Percentiles rank a stretch among this genome's conserved stretches.
These are phyloP conservation scores for Pirum gemmata DNA, from an alignment of 78 protist genomes.

Conservation along the genomic window DNA sequence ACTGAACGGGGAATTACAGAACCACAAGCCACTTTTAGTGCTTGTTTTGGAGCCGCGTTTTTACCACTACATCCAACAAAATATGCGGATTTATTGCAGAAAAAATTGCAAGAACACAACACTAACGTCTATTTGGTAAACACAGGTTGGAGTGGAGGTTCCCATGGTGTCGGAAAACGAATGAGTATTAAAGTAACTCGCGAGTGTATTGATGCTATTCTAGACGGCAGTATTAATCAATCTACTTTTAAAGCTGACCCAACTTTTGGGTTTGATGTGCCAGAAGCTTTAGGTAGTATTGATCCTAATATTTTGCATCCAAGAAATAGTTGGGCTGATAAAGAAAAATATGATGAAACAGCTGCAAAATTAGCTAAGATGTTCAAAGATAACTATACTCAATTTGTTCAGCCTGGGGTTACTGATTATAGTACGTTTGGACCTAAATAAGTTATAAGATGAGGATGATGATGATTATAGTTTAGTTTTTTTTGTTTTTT, in stretches of 20 bases:
- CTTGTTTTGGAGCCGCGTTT: conserved; percentile 92
- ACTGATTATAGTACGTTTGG: background rate
- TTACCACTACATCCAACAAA: conserved; percentile 83
- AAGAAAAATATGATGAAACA: conserved; percentile 54
- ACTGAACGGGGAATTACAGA: conserved; percentile 88
- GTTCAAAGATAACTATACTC: conserved; percentile 67
- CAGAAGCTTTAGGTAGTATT: conserved; percentile 63
- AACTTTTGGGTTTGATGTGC: conserved; percentile 69
- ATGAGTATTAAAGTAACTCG: conserved; percentile 75
- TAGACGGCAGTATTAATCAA: conserved; percentile 70
- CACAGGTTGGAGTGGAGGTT: conserved; percentile 80
- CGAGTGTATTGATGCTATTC: conserved; percentile 82
- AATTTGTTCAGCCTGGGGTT: conserved; percentile 56
- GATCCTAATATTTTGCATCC: conserved; percentile 76
- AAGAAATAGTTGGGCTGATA: conserved; percentile 71
- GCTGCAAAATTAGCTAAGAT: conserved; percentile 61
- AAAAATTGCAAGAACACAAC: conserved; percentile 65
- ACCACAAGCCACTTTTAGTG: conserved; percentile 87
- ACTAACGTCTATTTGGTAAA: conserved; percentile 80
- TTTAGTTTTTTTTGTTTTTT: too few species aligned
- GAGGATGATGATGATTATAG: too few species aligned
- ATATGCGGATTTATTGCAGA: conserved; percentile 85
- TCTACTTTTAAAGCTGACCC: conserved; percentile 43
- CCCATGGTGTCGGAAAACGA: conserved; percentile 75
- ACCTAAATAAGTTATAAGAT: conserved; percentile 25